Conservation (phyloP, 805 yeast species). For the Barnettozyma populi region DNA sequence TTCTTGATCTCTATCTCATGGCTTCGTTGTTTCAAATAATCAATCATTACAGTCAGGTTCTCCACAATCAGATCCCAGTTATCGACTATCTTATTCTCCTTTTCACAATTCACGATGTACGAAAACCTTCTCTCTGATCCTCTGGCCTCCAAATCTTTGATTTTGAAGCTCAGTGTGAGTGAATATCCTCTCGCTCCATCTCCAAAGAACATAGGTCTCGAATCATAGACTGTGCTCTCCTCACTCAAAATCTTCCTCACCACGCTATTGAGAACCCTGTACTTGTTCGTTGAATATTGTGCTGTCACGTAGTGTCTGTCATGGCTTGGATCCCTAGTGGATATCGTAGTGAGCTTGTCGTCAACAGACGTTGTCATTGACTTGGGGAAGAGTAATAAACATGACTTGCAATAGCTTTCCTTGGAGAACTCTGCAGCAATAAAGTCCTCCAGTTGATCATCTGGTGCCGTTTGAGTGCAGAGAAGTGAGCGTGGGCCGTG, state of each 20-base stretch:
- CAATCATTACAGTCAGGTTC: conserved; percentile 36
- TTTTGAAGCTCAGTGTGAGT: conserved; percentile 52
- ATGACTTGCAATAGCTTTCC: conserved; percentile 53
- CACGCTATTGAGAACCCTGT: conserved; percentile 50
- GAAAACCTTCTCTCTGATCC: conserved; percentile 71
- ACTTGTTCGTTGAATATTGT: conserved; percentile 54
- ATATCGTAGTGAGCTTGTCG: conserved; percentile 28
- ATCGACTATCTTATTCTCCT: conserved; percentile 44
- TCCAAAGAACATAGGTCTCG: conserved; percentile 59
- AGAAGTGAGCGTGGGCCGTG: conserved; percentile 68
- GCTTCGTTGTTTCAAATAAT: conserved; percentile 32
- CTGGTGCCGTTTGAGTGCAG: conserved; percentile 48
- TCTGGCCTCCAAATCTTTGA: conserved; percentile 60
- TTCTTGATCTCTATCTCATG: conserved; percentile 23
- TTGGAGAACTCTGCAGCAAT: conserved; percentile 37
- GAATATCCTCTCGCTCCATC: conserved; percentile 59
- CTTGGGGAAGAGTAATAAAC: conserved; percentile 49
- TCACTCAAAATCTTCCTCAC: conserved; percentile 62
- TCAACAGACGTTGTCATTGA: conserved; percentile 9
- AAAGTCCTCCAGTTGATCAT: conserved; percentile 20
- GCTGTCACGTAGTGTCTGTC: conserved; percentile 41
- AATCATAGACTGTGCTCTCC: conserved; percentile 54
- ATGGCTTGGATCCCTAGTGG: conserved; percentile 16
- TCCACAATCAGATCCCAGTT: conserved; percentile 48
- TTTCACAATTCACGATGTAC: conserved; percentile 50